Evolutionary conservation across 805 yeast genomes (phyloP).

Genomic region (Kregervanrija delftensis): DNA sequence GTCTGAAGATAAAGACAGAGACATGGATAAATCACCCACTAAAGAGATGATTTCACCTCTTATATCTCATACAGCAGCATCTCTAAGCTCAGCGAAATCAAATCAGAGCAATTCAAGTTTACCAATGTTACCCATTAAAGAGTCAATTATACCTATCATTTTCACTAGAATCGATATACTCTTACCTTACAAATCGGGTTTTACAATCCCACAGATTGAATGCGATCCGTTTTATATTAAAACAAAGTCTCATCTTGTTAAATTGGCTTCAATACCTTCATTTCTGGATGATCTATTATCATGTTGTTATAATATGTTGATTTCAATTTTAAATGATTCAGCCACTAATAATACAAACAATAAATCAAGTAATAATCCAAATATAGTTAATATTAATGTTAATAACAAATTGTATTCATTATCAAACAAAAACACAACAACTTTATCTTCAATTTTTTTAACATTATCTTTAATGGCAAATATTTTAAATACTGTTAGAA

Average conservation of each 20-base stretch:
- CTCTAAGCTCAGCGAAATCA: background rate
- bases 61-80: background rate
- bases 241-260: slow-evolving; percentile 27
- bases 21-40: no score
- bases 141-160: slow-evolving; percentile 25
- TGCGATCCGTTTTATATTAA: slow-evolving; percentile 29
- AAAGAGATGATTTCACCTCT: background rate
- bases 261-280: slow-evolving; percentile 19
- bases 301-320: slow-evolving; percentile 6
- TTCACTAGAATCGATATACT: slow-evolving; percentile 26
- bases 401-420: slow-evolving; percentile 16
- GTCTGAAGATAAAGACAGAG: no score
- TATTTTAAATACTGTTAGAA: slow-evolving; percentile 10
- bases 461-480: slow-evolving; percentile 34
- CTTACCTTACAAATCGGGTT: slow-evolving; percentile 32
- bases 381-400: slow-evolving; percentile 6
- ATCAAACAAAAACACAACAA: background rate
- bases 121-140: slow-evolving; percentile 1
- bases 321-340: slow-evolving; percentile 3
- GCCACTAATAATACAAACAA: slow-evolving; percentile 5
- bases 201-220: slow-evolving; percentile 30
- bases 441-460: slow-evolving; percentile 29
- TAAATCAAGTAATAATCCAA: slow-evolving; percentile 15
- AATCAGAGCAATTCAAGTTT: no score
- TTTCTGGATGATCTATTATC: slow-evolving; percentile 26